phyloP scores from a whole-genome alignment of 345 rosid genomes.

The Gossypium mustelinum region DNA sequence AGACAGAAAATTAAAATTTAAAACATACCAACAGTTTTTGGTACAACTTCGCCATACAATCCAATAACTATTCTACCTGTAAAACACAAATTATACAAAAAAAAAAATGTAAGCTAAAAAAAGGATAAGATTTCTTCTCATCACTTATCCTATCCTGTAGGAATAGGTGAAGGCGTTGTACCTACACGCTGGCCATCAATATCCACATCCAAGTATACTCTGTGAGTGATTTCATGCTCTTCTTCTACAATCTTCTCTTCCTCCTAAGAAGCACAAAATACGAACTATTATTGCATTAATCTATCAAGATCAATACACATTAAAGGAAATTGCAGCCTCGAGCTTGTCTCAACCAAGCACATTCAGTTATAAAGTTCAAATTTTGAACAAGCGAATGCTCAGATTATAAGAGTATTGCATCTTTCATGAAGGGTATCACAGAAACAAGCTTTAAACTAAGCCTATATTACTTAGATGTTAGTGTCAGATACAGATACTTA shows the following conservation, averaged over 20 bases:
- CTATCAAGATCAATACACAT: neutral
- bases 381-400: neutral
- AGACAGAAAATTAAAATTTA: constrained; percentile 20
- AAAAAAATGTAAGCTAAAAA: neutral
- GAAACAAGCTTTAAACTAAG: neutral
- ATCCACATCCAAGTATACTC: constrained; percentile 89
- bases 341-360: neutral
- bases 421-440: neutral
- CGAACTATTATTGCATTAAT: neutral
- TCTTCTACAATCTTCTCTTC: constrained; percentile 46
- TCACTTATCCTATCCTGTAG: neutral
- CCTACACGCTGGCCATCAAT: constrained; percentile 89
- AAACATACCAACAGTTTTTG: constrained; percentile 85
- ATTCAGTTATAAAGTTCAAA: neutral
- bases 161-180: constrained; percentile 16
- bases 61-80: constrained; percentile 97
- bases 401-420: neutral
- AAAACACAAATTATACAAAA: constrained; percentile 10
- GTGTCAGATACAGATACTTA: too few species aligned
- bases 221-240: constrained; percentile 71
- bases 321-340: neutral
- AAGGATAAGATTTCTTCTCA: neutral
- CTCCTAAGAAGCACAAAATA: constrained; percentile 31
- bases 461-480: neutral
- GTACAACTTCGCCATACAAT: constrained; percentile 79